Evolutionary conservation across 352 stramenopile species (phyloP).

Genomic region (Globisporangium radiosum): DNA sequence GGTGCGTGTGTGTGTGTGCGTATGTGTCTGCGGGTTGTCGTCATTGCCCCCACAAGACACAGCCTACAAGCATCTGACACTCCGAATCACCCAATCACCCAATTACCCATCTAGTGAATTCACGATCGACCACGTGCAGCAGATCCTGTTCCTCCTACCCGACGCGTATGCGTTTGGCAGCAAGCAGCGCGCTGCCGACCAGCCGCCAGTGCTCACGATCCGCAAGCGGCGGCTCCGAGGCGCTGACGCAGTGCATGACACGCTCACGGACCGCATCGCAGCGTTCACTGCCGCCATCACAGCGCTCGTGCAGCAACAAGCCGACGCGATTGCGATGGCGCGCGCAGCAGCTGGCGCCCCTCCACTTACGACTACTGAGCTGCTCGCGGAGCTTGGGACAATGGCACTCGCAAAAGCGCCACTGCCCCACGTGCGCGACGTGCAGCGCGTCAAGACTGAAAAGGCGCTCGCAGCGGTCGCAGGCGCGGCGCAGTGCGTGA

Average conservation of each 20-base stretch:
- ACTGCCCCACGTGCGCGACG: slow-evolving; percentile 22
- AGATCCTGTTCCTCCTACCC: slow-evolving; percentile 50
- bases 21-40: too few relatives aligned
- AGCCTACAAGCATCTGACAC: neutral
- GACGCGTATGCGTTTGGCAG: slow-evolving; percentile 40
- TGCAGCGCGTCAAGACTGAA: slow-evolving; percentile 8
- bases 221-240: slow-evolving; percentile 35
- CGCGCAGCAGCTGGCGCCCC: slow-evolving; percentile 8
- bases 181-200: slow-evolving; percentile 30
- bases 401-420: slow-evolving; percentile 30
- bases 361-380: slow-evolving; percentile 16
- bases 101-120: slow-evolving; percentile 23
- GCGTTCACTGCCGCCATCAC: slow-evolving; percentile 33
- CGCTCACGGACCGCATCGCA: slow-evolving; percentile 41
- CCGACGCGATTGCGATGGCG: slow-evolving; percentile 12
- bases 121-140: slow-evolving; percentile 39
- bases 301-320: slow-evolving; percentile 19
- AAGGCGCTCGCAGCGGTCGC: slow-evolving; percentile 11
- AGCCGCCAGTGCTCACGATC: slow-evolving; percentile 41
- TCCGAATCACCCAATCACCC: too few relatives aligned
- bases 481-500: slow-evolving; percentile 1
- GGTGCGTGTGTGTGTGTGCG: slow-evolving; percentile 9
- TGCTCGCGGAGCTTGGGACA: slow-evolving; percentile 25
- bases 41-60: too few relatives aligned
- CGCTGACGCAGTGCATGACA: slow-evolving; percentile 19